These are phyloP conservation scores for Cryptococcus sp. DNA, from an alignment of 1,284 basidiomycete genomes.

Conservation along the genomic window DNA sequence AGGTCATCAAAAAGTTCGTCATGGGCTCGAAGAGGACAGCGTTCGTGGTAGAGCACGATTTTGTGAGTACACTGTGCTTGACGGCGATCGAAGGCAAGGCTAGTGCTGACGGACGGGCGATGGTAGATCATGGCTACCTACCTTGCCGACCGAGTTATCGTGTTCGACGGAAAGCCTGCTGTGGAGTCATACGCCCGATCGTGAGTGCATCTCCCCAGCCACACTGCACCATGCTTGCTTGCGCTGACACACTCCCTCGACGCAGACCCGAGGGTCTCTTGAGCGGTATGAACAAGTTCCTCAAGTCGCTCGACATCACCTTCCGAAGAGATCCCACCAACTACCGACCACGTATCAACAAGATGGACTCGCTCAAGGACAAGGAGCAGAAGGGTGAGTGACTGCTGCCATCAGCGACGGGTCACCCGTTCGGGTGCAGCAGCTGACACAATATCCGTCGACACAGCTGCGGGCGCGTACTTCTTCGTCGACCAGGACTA, in stretches of 20 bases:
- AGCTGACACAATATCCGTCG: no score
- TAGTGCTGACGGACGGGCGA: neutral
- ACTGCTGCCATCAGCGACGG: no score
- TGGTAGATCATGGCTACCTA: constrained; percentile 67
- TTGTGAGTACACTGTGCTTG: constrained; percentile 47
- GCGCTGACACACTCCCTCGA: neutral
- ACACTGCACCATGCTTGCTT: neutral
- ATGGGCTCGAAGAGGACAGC: constrained; percentile 93
- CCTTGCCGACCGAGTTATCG: constrained; percentile 93
- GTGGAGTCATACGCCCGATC: constrained; percentile 77
- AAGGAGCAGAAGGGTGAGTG: constrained; percentile 82
- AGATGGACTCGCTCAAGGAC: constrained; percentile 86
- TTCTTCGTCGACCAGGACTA: constrained; percentile 47
- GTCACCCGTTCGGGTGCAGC: no score
- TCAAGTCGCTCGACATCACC: constrained; percentile 87
- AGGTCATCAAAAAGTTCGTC: constrained; percentile 96
- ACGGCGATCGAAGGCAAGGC: neutral
- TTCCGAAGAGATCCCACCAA: constrained; percentile 95
- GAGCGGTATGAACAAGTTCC: constrained; percentile 60
- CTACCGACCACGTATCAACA: constrained; percentile 86
- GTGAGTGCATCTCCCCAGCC: constrained; percentile 54
- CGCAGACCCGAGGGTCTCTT: constrained; percentile 47
- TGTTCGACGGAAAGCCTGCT: constrained; percentile 84
- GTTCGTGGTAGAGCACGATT: constrained; percentile 97
- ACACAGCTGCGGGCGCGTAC: constrained; percentile 29